Percentiles rank a stretch among this genome's conserved stretches.
Evolutionary conservation across 2,329 filamentous ascomycete genomes (phyloP).

Genomic region (Botrytis squamosa): DNA sequence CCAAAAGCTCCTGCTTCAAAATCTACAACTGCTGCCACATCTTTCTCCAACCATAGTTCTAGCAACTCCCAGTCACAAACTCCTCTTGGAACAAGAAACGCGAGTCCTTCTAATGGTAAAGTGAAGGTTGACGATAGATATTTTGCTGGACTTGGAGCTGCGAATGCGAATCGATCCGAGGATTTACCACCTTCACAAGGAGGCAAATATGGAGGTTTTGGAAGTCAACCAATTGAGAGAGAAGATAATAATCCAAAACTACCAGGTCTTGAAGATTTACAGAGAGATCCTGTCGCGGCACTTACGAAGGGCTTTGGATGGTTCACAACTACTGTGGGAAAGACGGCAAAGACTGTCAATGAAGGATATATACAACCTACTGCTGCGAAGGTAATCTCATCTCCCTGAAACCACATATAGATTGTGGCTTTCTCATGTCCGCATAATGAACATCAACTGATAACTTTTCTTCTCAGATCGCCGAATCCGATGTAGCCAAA

Average conservation of each 20-base stretch:
- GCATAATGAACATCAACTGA: background rate
- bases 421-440: background rate
- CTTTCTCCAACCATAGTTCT: conserved; percentile 17
- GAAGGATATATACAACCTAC: conserved; percentile 91
- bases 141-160: conserved; percentile 79
- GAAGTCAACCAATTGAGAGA: conserved; percentile 61
- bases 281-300: conserved; percentile 85
- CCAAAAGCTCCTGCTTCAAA: conserved; percentile 48
- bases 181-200: conserved; percentile 82
- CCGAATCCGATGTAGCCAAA: conserved; percentile 74
- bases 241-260: conserved; percentile 48
- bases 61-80: conserved; percentile 26
- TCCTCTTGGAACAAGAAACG: conserved; percentile 29
- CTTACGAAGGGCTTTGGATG: conserved; percentile 92
- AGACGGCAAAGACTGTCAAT: conserved; percentile 88
- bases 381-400: conserved; percentile 69
- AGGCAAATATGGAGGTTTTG: conserved; percentile 90
- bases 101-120: conserved; percentile 44
- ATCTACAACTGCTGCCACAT: conserved; percentile 12
- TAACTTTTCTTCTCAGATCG: conserved; percentile 54
- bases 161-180: conserved; percentile 75
- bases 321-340: conserved; percentile 84
- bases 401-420: background rate
- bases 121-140: conserved; percentile 79
- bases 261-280: conserved; percentile 80